These are phyloP conservation scores for Skeletonema marinoi DNA, from an alignment of 108 stramenopile genomes.

Conservation along the genomic window DNA sequence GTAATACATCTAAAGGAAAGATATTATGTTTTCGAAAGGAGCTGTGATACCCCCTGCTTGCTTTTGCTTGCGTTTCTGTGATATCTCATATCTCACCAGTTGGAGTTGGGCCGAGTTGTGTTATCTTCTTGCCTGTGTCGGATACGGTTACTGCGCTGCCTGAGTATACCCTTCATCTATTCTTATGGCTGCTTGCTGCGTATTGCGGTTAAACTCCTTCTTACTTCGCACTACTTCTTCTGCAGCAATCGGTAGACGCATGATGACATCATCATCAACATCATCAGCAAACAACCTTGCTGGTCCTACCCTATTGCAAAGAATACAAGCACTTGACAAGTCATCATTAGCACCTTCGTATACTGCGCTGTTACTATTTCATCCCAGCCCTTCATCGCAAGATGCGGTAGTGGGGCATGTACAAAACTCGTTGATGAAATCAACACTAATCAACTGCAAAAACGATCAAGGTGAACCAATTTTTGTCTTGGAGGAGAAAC, in stretches of 20 bases:
- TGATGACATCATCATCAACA: constrained; percentile 1
- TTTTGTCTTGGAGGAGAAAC: constrained; percentile 2
- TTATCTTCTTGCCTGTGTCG: too few species aligned
- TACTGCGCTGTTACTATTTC: constrained; percentile 12
- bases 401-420: constrained; percentile 19
- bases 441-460: constrained; percentile 11
- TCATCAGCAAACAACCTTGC: neutral
- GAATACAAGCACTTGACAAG: constrained; percentile 22
- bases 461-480: constrained; percentile 8
- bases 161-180: too few species aligned
- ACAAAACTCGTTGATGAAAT: constrained; percentile 14
- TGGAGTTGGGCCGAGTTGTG: too few species aligned
- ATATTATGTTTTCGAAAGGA: too few species aligned
- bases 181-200: too few species aligned
- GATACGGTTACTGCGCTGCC: too few species aligned
- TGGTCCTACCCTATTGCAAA: constrained; percentile 8
- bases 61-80: too few species aligned
- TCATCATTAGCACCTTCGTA: constrained; percentile 13
- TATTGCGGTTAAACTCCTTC: neutral
- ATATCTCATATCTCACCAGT: too few species aligned
- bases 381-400: neutral
- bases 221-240: neutral
- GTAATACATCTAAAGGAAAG: too few species aligned
- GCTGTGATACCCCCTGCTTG: too few species aligned
- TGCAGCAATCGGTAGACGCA: neutral